Base-by-base conservation (phyloP, 208 protist genomes). In the Trypanosomatidae sp. region DNA sequence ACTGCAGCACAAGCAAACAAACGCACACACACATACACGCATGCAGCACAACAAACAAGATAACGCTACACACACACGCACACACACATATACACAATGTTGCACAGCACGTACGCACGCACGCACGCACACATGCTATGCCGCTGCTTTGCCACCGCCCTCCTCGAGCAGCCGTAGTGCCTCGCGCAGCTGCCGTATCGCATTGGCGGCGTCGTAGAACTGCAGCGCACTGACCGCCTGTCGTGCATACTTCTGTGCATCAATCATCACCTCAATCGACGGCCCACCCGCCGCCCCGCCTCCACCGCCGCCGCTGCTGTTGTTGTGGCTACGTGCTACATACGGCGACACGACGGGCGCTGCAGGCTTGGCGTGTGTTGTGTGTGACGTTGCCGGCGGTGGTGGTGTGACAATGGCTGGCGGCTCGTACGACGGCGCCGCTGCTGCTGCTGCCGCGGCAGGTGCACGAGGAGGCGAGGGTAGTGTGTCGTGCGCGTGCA, bases 211-310 rank as follows among this genome's bases (percentile, higher is more conserved):
- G 53, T 90, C 81, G 44, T 84, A 87, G 33, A 87, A 90, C 56
- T 86, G 76, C 13, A 90, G 55, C 8, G 81, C 81, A 33, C 65
- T 74, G 4, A 90, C 74, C 13, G 73, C 81, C 27, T 83, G 66
- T 22, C 65, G 62, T 0, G 66, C 69, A 33, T 59, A 64, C 35
- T 90, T 87, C 53, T 90, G 82, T 5, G 82, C 77, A 52, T 78
- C 70, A 22, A 91, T 78, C 57, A 91, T 86, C 4, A 61, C 62
- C 6, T 91, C 74, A 7, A 81, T 53, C 1, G 71, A 65, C 16
- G 70, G 63, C 11, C 30, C 30, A 35, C 30, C 30, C 30, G 30
- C n/a, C n/a, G n/a, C n/a, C n/a, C n/a, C n/a, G n/a, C n/a, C n/a
- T n/a, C n/a, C n/a, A n/a, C n/a, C n/a, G n/a, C n/a, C n/a, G n/a